Base-by-base conservation (phyloP, 176 grass and related monocot genomes). In the Ananas comosus region DNA sequence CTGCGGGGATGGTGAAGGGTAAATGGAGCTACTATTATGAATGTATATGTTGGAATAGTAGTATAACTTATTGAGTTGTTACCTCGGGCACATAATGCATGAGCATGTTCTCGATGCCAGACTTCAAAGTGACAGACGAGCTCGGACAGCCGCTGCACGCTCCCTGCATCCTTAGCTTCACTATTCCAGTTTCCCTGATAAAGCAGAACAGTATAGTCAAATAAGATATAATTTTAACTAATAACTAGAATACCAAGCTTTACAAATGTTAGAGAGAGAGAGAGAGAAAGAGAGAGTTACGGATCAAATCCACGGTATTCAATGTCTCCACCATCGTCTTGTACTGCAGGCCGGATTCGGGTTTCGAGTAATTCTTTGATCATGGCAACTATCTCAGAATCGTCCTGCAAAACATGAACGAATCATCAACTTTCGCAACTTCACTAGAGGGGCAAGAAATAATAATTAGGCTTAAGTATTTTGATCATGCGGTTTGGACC, bases 51-150 rank as follows among this genome's bases (percentile, higher is more conserved):
- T 42, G 22, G 9, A 64, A 63, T 57, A 9, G 22, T 72, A 49
- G 13, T 63, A 42, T 14, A 58, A 80, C 66, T 52, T 52, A 68
- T 63, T 2, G 53, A 24, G 22, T 47, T 12, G 12, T 70, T 83
- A 99, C 94, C 90, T 99, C 94, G 13, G 94, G 87, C 2, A 99
- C 87, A 86, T 99, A 99, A 81, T 99, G 94, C 90, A 86, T 99
- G 54, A 99, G 90, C 94, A 99, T 99, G 76, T 99, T 99, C 71
- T 99, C 94, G 64, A 99, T 99, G 59, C 94, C 94, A 67, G 90
- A 93, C 78, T 99, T 99, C 79, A 99, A 81, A 2, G 94, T 99
- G 24, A 93, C 90, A 11, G 94, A 91, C 12, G 94, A 99, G 80
- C 94, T 99, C 11, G 94, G 94, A 73, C 94, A 93, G 33, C 94